phyloP scores from a whole-genome alignment of 1,284 basidiomycete genomes.

The Schizophyllum amplum region DNA sequence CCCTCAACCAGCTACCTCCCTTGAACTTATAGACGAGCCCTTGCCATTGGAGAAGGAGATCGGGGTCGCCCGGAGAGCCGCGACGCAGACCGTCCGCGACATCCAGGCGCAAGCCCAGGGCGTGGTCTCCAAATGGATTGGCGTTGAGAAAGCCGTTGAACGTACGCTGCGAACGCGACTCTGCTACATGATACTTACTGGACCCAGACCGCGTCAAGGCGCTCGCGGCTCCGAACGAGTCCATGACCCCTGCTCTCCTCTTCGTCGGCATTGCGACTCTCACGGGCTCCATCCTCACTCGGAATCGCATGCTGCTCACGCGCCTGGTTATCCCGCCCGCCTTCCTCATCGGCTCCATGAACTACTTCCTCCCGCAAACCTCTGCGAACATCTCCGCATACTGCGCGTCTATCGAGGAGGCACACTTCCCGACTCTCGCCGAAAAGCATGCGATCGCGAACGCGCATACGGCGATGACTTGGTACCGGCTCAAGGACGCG shows the following conservation, averaged over 20 bases:
- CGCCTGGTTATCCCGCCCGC: slow-evolving; percentile 67
- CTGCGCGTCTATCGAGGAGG: slow-evolving; percentile 62
- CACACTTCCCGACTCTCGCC: slow-evolving; percentile 59
- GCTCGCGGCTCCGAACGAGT: slow-evolving; percentile 71
- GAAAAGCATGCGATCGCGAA: slow-evolving; percentile 63
- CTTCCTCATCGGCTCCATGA: slow-evolving; percentile 55
- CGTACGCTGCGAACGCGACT: slow-evolving; percentile 40
- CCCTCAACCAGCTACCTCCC: slow-evolving; percentile 44
- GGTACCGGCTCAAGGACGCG: slow-evolving; percentile 39
- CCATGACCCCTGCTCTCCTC: slow-evolving; percentile 77
- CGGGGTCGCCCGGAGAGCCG: slow-evolving; percentile 51
- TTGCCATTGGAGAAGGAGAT: slow-evolving; percentile 70
- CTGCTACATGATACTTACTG: neutral
- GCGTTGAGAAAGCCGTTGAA: slow-evolving; percentile 75
- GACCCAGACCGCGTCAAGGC: slow-evolving; percentile 69
- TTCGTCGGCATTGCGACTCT: slow-evolving; percentile 86
- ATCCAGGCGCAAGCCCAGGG: slow-evolving; percentile 60
- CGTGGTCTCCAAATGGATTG: slow-evolving; percentile 73
- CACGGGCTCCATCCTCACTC: slow-evolving; percentile 78
- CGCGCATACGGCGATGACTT: slow-evolving; percentile 52
- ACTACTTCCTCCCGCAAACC: slow-evolving; percentile 79
- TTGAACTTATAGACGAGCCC: slow-evolving; percentile 64
- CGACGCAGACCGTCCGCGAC: slow-evolving; percentile 44
- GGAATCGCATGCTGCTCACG: slow-evolving; percentile 61
- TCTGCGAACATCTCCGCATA: slow-evolving; percentile 62